phyloP scores from a whole-genome alignment of 306 rosid genomes.

The Psophocarpus tetragonolobus region DNA sequence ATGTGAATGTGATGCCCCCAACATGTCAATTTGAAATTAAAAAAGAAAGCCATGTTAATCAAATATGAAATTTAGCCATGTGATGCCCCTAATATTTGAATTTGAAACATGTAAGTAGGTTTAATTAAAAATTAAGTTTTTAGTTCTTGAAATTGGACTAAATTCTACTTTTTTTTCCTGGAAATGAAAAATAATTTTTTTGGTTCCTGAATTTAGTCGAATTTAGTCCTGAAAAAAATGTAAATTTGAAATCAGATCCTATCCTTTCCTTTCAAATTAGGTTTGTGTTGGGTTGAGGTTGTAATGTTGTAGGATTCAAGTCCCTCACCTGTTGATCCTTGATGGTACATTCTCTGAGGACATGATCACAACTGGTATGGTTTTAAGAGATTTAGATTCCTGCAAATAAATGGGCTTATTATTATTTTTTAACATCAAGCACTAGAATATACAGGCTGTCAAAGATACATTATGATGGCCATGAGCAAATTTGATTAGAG shows the following conservation, averaged over 20 bases:
- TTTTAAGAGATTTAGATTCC: constrained; percentile 81
- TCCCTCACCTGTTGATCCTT: constrained; percentile 73
- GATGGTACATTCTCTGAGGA: constrained; percentile 92
- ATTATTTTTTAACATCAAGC: constrained; percentile 17
- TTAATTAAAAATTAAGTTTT: too few species aligned
- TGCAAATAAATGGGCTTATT: constrained; percentile 43
- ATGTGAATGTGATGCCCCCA: background rate
- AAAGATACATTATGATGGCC: background rate
- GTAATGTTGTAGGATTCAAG: background rate
- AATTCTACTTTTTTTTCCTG: too few species aligned
- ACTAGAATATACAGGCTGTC: background rate
- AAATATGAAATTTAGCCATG: constrained; percentile 18
- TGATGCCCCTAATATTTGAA: background rate
- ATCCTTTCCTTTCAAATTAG: background rate
- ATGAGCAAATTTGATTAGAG: background rate
- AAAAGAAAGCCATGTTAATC: background rate
- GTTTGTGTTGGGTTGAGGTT: background rate
- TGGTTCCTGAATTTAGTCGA: too few species aligned
- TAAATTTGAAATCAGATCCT: background rate
- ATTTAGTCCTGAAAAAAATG: too few species aligned
- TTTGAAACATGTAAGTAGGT: too few species aligned
- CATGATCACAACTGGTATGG: constrained; percentile 94
- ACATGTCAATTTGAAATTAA: background rate
- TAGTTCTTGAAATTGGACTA: too few species aligned
- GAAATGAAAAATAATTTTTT: too few species aligned